phyloP scores from a whole-genome alignment of 2,329 filamentous ascomycete genomes.

The Aspergillus cejpii region DNA sequence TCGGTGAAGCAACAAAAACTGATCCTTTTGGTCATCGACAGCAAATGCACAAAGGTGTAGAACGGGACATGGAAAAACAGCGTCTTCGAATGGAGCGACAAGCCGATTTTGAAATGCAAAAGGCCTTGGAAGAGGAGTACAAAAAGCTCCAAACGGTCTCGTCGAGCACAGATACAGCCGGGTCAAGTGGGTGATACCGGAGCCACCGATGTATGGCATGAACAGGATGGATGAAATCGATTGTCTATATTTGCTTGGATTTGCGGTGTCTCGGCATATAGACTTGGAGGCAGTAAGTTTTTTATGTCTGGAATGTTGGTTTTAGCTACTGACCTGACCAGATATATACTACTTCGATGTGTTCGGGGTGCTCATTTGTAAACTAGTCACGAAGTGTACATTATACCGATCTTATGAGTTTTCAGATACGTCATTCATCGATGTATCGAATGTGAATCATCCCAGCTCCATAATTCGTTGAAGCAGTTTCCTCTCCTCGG shows the following conservation, averaged over 20 bases:
- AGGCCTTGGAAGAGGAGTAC: constrained; percentile 78
- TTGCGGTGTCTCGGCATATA: constrained; percentile 22
- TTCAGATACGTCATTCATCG: neutral
- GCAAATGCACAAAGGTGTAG: constrained; percentile 93
- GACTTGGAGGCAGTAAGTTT: neutral
- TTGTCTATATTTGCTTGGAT: constrained; percentile 38
- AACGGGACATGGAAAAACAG: constrained; percentile 92
- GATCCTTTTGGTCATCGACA: constrained; percentile 12
- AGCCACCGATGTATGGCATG: constrained; percentile 21
- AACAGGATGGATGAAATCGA: constrained; percentile 29
- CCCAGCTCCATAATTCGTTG: neutral
- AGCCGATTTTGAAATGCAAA: constrained; percentile 90
- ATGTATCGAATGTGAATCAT: neutral
- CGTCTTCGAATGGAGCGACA: constrained; percentile 83
- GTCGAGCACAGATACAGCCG: constrained; percentile 35
- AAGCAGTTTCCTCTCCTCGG: too few relatives aligned
- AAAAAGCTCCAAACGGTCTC: constrained; percentile 77
- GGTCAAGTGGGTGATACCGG: constrained; percentile 14
- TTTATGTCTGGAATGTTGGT: neutral
- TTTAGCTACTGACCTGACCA: neutral
- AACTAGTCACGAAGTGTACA: constrained; percentile 2
- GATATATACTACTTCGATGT: neutral
- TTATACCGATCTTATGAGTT: constrained; percentile 1
- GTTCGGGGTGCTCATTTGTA: neutral
- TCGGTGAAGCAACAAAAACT: constrained; percentile 6